Conservation (phyloP, 129 eudicot species). For the Rutidosis leptorrhynchoides region DNA sequence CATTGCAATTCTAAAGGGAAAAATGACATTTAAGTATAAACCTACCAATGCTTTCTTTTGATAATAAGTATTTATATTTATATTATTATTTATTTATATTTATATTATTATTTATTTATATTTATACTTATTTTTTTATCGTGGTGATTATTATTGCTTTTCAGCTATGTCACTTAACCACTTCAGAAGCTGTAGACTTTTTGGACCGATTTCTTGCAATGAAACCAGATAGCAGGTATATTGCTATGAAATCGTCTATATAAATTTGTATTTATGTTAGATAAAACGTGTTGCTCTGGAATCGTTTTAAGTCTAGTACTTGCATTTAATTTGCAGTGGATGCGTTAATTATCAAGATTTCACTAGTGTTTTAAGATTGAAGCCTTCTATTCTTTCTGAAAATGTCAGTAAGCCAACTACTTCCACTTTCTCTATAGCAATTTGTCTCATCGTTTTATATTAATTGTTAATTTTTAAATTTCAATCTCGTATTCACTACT, state of each 20-base stretch:
- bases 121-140: neutral
- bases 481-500: slow-evolving; percentile 3
- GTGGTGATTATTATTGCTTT: slow-evolving; percentile 2
- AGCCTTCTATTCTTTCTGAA: slow-evolving; percentile 57
- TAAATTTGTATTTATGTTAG: neutral
- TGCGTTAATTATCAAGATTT: slow-evolving; percentile 60
- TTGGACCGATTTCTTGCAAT: slow-evolving; percentile 75
- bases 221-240: slow-evolving; percentile 84
- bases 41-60: neutral
- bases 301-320: neutral
- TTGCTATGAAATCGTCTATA: neutral
- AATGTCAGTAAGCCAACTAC: slow-evolving; percentile 46
- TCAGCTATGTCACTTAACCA: slow-evolving; percentile 62
- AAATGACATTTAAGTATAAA: neutral
- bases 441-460: neutral
- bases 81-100: too few species aligned
- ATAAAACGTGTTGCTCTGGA: neutral
- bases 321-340: slow-evolving; percentile 51
- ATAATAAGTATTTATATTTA: too few species aligned
- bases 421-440: neutral
- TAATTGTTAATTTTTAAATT: neutral
- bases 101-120: too few species aligned
- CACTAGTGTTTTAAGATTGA: slow-evolving; percentile 63
- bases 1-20: neutral
- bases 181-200: slow-evolving; percentile 73